These are phyloP conservation scores for Calonectria crousiana DNA, from an alignment of 2,329 filamentous ascomycete genomes.

Conservation along the genomic window DNA sequence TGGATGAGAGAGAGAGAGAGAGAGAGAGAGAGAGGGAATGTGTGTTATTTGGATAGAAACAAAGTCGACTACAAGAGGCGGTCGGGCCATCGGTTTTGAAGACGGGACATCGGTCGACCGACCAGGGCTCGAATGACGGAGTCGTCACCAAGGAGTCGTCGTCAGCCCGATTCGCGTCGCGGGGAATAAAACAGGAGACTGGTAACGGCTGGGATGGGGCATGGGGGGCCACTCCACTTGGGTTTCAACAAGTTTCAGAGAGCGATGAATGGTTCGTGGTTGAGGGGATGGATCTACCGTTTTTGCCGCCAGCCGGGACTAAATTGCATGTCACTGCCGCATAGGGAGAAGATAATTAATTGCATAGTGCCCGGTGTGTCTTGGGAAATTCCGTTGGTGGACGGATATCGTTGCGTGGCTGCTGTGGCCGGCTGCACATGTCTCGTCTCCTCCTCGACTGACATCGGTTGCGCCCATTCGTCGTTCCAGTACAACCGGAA, in stretches of 20 bases:
- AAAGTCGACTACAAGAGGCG: not conserved
- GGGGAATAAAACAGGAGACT: constrained; percentile 19
- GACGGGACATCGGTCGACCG: constrained; percentile 7
- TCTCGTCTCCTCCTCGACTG: not conserved
- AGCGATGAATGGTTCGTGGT: constrained; percentile 6
- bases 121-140: constrained; percentile 6
- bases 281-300: not conserved
- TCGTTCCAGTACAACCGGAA: not conserved
- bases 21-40: constrained; percentile 12
- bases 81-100: constrained; percentile 15
- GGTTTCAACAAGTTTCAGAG: constrained; percentile 19
- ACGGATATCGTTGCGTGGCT: not conserved
- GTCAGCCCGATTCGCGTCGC: constrained; percentile 19
- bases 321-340: not conserved
- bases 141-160: constrained; percentile 17
- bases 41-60: not conserved
- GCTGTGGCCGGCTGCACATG: not conserved
- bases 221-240: not conserved
- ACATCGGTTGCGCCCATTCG: not conserved
- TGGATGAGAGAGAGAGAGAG: constrained; percentile 9
- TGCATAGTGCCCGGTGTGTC: not conserved
- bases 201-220: not conserved
- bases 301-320: constrained; percentile 5
- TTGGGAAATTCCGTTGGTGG: not conserved
- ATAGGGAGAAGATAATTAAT: not conserved